Percentiles rank a stretch among this genome's conserved stretches.
phyloP scores from a whole-genome alignment of 371 early-diverging fungal species.

The Funneliformis caledonium region DNA sequence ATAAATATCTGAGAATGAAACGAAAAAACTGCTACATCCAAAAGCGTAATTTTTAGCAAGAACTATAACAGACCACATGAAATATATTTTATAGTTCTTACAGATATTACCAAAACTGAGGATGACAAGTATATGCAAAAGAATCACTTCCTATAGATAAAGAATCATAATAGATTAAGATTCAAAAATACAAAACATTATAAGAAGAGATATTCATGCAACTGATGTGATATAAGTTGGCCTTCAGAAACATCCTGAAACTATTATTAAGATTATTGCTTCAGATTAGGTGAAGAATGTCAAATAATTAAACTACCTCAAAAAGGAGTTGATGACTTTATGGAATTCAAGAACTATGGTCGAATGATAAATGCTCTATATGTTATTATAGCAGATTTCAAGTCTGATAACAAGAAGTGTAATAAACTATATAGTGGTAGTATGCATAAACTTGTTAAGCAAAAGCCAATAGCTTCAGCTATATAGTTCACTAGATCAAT shows the following conservation, averaged over 20 bases:
- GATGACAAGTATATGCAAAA: background rate
- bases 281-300: conserved; percentile 23
- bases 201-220: too few species aligned
- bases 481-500: conserved; percentile 26
- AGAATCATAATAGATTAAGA: conserved; percentile 13
- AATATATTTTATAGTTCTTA: too few species aligned
- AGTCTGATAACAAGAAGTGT: conserved; percentile 30
- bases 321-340: conserved; percentile 23
- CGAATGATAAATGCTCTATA: conserved; percentile 18
- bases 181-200: too few species aligned
- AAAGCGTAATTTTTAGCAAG: too few species aligned
- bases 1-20: too few species aligned
- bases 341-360: conserved; percentile 28
- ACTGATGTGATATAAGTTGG: conserved; percentile 14
- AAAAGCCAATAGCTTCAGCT: conserved; percentile 26
- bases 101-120: conserved; percentile 14
- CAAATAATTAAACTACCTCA: conserved; percentile 5
- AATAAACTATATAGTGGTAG: conserved; percentile 13
- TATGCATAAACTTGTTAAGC: conserved; percentile 21
- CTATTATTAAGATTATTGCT: conserved; percentile 25
- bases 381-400: conserved; percentile 25
- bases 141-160: conserved; percentile 5
- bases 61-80: too few species aligned
- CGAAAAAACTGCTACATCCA: too few species aligned
- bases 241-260: conserved; percentile 19